Evolutionary conservation across 1,139 yeast genomes (phyloP), one percentile per base, ranked within the genome.

Genomic region (Debaryomycetaceae sp.): DNA sequence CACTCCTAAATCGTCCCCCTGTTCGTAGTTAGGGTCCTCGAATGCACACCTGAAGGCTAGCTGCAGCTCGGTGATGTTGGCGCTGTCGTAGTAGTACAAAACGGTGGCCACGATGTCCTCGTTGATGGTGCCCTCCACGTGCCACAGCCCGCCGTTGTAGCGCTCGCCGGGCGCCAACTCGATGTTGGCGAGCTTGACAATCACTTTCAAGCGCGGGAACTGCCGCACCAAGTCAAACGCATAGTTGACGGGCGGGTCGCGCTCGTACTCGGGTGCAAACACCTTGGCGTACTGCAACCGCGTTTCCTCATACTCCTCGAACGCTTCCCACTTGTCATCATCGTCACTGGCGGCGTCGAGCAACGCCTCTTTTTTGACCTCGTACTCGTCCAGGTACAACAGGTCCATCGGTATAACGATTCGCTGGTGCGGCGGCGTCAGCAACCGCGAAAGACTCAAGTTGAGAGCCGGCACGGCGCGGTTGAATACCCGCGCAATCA

Each of bases 61-160:
- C 13, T 36, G 46, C 3, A 69, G 60, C 19, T 58, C 61, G 3
- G 59, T 46, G 31, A 66, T 63, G 40, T 66, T 66, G 14, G 60
- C 66, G 11, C 47, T 38, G 37, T 67, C 72, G 37, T 66, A 67
- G 42, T 66, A 66, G 45, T 65, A 66, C 24, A 66, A 43, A 1
- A 57, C 49, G 2, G 71, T 64, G 2, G 69, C 70, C 2, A 66
- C 58, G 28, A 67, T 66, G 38, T 61, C 63, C 43, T 67, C 74
- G 37, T 59, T 59, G 26, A 56, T 50, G 3, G 62, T 52, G 1
- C 72, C 74, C 41, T 67, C 74, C 0, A 65, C 56, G 34, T 67
- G 73, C 73, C 73, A 66, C 3, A 64, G 40, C 0, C 73, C 72
- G 4, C 73, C 73, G 1, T 42, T 31, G 32, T 66, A 67, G 8